A percentile compares a stretch with the other conserved stretches of the same genome.
phyloP scores from a whole-genome alignment of 345 rosid genomes.

The Heritiera littoralis region DNA sequence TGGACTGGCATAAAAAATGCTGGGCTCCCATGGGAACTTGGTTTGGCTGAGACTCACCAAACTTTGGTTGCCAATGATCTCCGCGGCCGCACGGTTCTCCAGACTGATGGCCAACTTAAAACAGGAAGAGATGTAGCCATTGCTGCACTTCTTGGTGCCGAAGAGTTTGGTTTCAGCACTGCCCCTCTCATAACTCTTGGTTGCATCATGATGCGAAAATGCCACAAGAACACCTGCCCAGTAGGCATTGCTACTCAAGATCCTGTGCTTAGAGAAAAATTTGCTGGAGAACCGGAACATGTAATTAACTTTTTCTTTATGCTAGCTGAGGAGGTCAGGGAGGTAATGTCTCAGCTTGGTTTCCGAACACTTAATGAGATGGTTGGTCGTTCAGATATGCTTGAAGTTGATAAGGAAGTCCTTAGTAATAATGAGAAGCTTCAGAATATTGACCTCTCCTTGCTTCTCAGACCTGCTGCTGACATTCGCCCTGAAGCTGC shows the following conservation, averaged over 20 bases:
- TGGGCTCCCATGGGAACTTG: constrained; percentile 99
- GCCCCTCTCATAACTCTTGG: constrained; percentile 99
- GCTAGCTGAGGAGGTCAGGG: constrained; percentile 98
- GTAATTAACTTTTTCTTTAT: constrained; percentile 96
- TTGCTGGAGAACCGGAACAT: constrained; percentile 99
- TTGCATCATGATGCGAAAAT: constrained; percentile 99
- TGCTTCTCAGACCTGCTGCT: constrained; percentile 88
- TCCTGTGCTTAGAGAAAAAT: constrained; percentile 96
- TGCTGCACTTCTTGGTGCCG: constrained; percentile 99
- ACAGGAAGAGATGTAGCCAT: constrained; percentile 98
- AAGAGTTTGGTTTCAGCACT: constrained; percentile 99
- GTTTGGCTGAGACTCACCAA: constrained; percentile 99
- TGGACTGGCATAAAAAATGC: constrained; percentile 99
- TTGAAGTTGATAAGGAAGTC: constrained; percentile 92
- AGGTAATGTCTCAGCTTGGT: constrained; percentile 94
- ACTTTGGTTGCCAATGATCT: constrained; percentile 98
- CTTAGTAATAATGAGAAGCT: constrained; percentile 74
- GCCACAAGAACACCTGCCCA: constrained; percentile 99
- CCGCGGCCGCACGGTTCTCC: constrained; percentile 97
- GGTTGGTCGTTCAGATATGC: constrained; percentile 99
- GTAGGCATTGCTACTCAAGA: constrained; percentile 99
- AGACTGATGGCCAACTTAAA: constrained; percentile 98
- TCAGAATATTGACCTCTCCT: constrained; percentile 84
- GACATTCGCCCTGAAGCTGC: constrained; percentile 95
- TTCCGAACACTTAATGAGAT: constrained; percentile 79